phyloP scores from a whole-genome alignment of 139 green algal species.

The Limnomonas spitsbergensis region DNA sequence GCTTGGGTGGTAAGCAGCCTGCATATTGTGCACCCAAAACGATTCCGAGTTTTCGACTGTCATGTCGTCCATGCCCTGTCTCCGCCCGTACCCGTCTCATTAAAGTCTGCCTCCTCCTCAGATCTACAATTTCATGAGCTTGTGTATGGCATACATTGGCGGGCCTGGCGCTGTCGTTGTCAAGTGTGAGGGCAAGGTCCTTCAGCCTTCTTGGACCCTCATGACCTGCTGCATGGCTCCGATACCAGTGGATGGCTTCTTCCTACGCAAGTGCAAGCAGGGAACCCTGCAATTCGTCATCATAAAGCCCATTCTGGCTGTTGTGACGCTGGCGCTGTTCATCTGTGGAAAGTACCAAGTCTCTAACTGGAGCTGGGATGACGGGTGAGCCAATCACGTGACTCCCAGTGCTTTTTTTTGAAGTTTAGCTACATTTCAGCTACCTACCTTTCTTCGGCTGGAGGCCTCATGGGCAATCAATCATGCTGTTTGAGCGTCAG shows the following conservation, averaged over 20 bases:
- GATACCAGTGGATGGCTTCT: constrained; percentile 78
- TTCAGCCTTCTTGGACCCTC: constrained; percentile 74
- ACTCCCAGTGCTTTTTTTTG: no score
- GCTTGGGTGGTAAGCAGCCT: constrained; percentile 68
- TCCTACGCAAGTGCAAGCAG: constrained; percentile 83
- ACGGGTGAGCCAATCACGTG: constrained; percentile 45
- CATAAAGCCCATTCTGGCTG: constrained; percentile 87
- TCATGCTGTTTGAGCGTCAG: neutral
- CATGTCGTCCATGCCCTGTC: neutral
- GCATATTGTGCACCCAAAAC: no score
- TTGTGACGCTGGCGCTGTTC: constrained; percentile 78
- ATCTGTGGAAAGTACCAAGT: constrained; percentile 73
- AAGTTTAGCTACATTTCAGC: no score
- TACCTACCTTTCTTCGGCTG: no score
- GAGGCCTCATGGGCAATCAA: no score
- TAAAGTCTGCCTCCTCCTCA: no score
- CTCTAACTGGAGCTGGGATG: constrained; percentile 66
- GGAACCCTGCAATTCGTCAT: constrained; percentile 93
- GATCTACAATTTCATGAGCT: constrained; percentile 95
- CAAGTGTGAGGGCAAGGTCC: constrained; percentile 75
- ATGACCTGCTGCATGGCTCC: constrained; percentile 88
- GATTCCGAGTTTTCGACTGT: no score
- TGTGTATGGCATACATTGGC: constrained; percentile 94
- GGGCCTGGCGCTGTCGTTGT: constrained; percentile 88
- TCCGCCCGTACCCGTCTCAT: neutral